Conservation (phyloP, 2,329 filamentous ascomycete species). For the Apiospora arundinis region DNA sequence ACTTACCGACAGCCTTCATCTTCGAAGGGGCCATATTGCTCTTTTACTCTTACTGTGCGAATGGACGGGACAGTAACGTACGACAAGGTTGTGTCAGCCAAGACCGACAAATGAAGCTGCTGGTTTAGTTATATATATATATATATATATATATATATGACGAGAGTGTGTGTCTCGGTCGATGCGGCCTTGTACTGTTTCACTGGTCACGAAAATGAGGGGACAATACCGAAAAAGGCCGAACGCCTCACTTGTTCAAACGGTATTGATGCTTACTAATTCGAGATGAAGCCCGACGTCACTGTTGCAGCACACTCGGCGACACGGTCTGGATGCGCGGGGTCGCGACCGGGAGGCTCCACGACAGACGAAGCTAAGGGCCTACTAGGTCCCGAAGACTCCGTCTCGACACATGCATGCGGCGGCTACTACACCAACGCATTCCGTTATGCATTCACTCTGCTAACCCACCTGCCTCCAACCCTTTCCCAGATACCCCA, state of each 20-base stretch:
- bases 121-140: not conserved
- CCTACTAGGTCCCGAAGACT: not conserved
- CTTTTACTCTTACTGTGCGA: not conserved
- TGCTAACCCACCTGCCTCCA: not conserved
- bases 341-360: not conserved
- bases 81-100: not conserved
- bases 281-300: not conserved
- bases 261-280: not conserved
- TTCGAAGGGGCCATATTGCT: conserved; percentile 34
- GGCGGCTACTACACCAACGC: not conserved
- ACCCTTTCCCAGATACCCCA: not conserved
- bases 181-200: not conserved
- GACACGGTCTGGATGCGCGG: not conserved
- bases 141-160: not conserved
- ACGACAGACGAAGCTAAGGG: conserved; percentile 12
- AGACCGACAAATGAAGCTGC: not conserved
- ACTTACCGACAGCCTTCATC: conserved; percentile 43
- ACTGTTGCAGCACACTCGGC: not conserved
- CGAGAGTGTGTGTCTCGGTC: conserved; percentile 13
- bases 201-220: not conserved
- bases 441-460: not conserved
- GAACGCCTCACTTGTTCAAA: not conserved
- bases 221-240: not conserved
- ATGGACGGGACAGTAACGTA: not conserved
- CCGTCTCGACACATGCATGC: not conserved